Evolutionary conservation across 306 rosid species (phyloP).

Genomic region (Quercus cerris): DNA sequence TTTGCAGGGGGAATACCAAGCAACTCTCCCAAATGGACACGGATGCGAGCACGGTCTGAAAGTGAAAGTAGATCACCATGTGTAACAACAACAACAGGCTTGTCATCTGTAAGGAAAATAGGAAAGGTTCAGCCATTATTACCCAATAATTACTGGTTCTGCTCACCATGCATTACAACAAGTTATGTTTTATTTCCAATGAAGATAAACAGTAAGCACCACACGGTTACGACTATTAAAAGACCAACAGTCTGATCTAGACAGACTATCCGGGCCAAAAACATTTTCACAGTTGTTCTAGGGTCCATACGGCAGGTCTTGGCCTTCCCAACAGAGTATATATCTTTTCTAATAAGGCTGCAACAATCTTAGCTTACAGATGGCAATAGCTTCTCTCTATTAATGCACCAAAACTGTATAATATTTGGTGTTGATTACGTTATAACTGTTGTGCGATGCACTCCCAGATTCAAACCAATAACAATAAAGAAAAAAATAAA

Average conservation of each 20-base stretch:
- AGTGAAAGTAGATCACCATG: slow-evolving; percentile 87
- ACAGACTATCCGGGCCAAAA: not conserved
- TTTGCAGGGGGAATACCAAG: slow-evolving; percentile 68
- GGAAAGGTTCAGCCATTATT: slow-evolving; percentile 2
- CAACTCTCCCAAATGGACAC: slow-evolving; percentile 57
- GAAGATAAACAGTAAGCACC: not conserved
- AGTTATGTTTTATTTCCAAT: not conserved
- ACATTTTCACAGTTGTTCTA: not conserved
- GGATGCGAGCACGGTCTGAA: slow-evolving; percentile 57
- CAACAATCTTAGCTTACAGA: not conserved
- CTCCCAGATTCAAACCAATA: too few relatives aligned
- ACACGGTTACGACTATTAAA: not conserved
- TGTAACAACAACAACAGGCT: slow-evolving; percentile 70
- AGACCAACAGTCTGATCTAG: not conserved
- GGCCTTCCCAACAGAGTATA: not conserved
- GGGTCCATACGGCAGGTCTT: not conserved
- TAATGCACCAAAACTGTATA: not conserved
- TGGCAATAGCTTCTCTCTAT: not conserved
- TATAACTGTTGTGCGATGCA: not conserved
- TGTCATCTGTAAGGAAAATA: slow-evolving; percentile 61
- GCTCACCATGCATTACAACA: not conserved
- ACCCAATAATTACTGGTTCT: not conserved
- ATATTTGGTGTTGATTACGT: not conserved
- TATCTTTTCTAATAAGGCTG: not conserved
- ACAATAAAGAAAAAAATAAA: too few relatives aligned